Evolutionary conservation across 495 filamentous ascomycete species (phyloP), one percentile per base, ranked within the genome.

Genomic region (Aspergillus cavernicola): DNA sequence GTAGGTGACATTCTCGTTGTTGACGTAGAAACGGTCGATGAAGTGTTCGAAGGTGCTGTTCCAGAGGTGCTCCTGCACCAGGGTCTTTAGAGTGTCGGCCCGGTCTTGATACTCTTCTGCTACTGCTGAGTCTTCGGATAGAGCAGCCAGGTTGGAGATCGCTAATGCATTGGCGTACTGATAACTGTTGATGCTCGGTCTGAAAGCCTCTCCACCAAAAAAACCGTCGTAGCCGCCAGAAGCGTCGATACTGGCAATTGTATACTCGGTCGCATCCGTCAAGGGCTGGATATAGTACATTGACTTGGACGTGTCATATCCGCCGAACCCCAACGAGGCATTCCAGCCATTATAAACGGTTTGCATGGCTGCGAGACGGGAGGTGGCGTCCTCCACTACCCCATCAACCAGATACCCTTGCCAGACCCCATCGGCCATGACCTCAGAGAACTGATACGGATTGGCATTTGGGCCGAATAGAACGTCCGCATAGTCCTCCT

Each of bases 1-100:
- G 63, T 68, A 68, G 1, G 47, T 60, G 40, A 63, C 60, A 37
- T 60, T 31, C 33, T 57, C 48, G 39, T 63, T 68, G 53, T 58
- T 52, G n/a, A 57, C 63, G 22, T 64, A 44, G 53, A 58, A 64
- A 12, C 63, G 55, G 45, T 68, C 63, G 47, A 68, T 65, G 29
- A 68, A 68, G 53, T 68, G 66, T 31, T 60, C 41, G n/a, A 64
- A 61, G 24, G 63, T 64, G 16, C 57, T 58, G 36, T 68, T 66
- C 66, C 66, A 68, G 11, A 68, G 54, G 11, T 45, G 45, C 20
- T 43, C 48, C 42, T 66, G 63, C 6, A 66, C 52, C 5, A 45
- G 53, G 7, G 20, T 13, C 38, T 66, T 61, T 15, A 68, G 52
- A 0, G 53, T 41, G 6, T 37, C 47, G 12, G 66, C 66, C 13